Base-by-base conservation (phyloP, 1,139 yeast species). In the Nakaseomyces nivariensis region DNA sequence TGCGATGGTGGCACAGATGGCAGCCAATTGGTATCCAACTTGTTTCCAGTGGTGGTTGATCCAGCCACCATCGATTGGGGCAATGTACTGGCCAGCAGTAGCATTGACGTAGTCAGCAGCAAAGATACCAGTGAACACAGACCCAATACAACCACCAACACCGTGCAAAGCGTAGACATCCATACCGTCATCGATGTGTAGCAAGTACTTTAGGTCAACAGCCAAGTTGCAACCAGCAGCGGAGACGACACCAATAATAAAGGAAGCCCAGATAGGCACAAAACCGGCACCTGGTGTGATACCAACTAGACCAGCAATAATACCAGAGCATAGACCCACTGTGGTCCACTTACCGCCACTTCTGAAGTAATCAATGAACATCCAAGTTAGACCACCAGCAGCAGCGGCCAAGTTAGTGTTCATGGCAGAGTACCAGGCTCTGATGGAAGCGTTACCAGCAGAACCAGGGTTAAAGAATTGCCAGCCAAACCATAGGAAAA, bases 381-480 rank as follows among this genome's bases (percentile, higher is more conserved):
- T 82, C 96, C 96, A 90, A 48, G 96, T 77, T 60, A 92, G 75
- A 51, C 95, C 96, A 70, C 96, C 97, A 62, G 79, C 70, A 13
- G 95, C 82, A 54, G 97, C 97, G 52, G 97, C 96, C 59, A 90
- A 66, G 70, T 90, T 88, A 63, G 97, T 88, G 76, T 87, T 88
- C 63, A 85, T 86, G 67, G 86, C 79, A 32, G 96, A 95, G 73
- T 89, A 88, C 85, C 88, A 87, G 51, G 96, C 89, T 72, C 97
- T 84, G 67, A 90, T 81, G 54, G 90, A 70, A 41, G 96, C 85
- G 67, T 86, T 85, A 68, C 96, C 96, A 50, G 96, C 86, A 47
- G 96, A 87, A 61, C 97, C 97, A 69, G 96, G 96, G 75, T 92
- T 90, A 79, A 90, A 90, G 48, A 97, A 97, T 63, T 86, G 88